Conservation (phyloP, 306 rosid species). For the Senna siamea region DNA sequence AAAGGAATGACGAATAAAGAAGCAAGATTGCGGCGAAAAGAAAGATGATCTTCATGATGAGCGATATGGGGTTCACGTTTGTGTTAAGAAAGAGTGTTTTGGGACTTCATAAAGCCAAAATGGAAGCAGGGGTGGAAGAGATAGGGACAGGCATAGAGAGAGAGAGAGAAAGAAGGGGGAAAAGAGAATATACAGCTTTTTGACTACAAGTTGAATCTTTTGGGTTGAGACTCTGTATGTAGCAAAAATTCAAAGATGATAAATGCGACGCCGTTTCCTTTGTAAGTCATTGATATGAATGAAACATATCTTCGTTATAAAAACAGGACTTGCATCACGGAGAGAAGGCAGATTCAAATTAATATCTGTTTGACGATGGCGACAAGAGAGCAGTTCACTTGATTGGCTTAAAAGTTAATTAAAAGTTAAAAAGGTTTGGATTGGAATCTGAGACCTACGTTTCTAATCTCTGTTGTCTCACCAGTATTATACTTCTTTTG, state of each 20-base stretch:
- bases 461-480: neutral
- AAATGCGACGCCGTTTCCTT: neutral
- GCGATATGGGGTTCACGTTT: neutral
- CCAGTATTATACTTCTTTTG: neutral
- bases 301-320: too few species aligned
- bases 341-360: too few species aligned
- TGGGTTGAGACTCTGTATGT: neutral
- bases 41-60: constrained; percentile 35
- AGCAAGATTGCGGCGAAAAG: constrained; percentile 21
- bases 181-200: constrained; percentile 19
- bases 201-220: constrained; percentile 37
- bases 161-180: neutral
- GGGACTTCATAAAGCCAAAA: neutral
- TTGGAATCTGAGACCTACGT: neutral
- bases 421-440: neutral
- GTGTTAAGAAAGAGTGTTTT: neutral
- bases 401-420: neutral
- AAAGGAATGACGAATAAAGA: constrained; percentile 8
- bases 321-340: too few species aligned
- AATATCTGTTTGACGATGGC: too few species aligned
- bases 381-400: neutral
- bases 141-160: constrained; percentile 5
- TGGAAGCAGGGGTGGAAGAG: neutral
- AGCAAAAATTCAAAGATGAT: neutral
- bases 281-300: too few species aligned